Evolutionary conservation across 2,329 filamentous ascomycete species (phyloP).

Genomic region (Xylaria sp.): DNA sequence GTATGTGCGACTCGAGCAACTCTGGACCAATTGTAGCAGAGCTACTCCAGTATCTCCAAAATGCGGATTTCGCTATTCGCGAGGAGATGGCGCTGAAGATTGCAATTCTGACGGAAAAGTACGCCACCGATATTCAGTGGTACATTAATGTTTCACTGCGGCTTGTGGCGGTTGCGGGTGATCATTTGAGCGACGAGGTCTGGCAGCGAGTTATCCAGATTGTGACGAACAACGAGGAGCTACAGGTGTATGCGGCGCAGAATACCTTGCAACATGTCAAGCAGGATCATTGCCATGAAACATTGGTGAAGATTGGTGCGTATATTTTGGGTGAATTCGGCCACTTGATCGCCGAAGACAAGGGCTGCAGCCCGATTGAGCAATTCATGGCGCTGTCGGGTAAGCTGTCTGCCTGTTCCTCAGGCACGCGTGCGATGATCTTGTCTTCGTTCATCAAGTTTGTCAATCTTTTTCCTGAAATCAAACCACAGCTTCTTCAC

Average conservation of each 20-base stretch:
- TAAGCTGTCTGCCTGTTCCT: slow-evolving; percentile 88
- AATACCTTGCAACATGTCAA: slow-evolving; percentile 93
- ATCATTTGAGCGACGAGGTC: slow-evolving; percentile 98
- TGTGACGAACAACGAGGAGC: slow-evolving; percentile 97
- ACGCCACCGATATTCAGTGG: slow-evolving; percentile 98
- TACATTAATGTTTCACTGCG: slow-evolving; percentile 97
- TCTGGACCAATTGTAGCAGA: slow-evolving; percentile 92
- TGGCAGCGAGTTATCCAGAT: slow-evolving; percentile 99
- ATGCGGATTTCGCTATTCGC: slow-evolving; percentile 94
- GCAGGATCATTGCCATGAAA: slow-evolving; percentile 93
- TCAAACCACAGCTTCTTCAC: slow-evolving; percentile 91
- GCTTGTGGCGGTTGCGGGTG: slow-evolving; percentile 93
- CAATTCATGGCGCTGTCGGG: slow-evolving; percentile 91
- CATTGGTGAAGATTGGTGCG: slow-evolving; percentile 94
- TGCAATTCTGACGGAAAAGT: slow-evolving; percentile 97
- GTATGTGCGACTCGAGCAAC: slow-evolving; percentile 98
- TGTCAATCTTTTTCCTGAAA: slow-evolving; percentile 97
- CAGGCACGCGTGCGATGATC: slow-evolving; percentile 90
- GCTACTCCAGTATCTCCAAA: slow-evolving; percentile 91
- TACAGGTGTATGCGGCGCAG: slow-evolving; percentile 94
- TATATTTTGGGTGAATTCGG: slow-evolving; percentile 97
- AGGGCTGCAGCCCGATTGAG: slow-evolving; percentile 93
- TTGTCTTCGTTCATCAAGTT: slow-evolving; percentile 97
- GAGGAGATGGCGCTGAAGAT: slow-evolving; percentile 99
- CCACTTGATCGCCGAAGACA: slow-evolving; percentile 90